Conservation (phyloP, 1,284 basidiomycete species). For the Sphaerobolus stellatus region DNA sequence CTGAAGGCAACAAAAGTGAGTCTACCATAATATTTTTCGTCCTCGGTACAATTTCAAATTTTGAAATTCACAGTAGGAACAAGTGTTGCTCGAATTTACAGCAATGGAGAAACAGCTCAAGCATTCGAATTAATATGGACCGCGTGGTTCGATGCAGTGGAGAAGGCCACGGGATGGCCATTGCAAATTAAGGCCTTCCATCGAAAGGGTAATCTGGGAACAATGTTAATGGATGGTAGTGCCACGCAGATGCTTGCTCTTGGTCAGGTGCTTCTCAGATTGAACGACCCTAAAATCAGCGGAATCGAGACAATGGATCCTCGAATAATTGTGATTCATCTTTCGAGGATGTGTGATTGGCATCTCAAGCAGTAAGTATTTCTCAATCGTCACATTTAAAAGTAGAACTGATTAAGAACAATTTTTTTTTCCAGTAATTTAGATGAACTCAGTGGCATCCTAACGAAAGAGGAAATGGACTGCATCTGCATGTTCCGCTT, state of each 20-base stretch:
- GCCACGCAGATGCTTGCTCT: not conserved
- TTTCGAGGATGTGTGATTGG: not conserved
- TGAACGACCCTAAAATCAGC: constrained; percentile 1
- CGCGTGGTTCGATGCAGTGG: not conserved
- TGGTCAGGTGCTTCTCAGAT: not conserved
- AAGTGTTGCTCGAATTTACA: constrained; percentile 5
- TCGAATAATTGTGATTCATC: not conserved
- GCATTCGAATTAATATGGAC: constrained; percentile 3
- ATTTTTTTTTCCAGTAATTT: too few species aligned
- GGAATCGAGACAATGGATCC: not conserved
- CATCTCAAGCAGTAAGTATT: not conserved
- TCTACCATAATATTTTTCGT: not conserved
- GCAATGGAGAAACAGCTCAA: not conserved
- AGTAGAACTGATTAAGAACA: too few species aligned
- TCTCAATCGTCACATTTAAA: too few species aligned
- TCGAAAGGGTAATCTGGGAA: not conserved
- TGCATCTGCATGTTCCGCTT: not conserved
- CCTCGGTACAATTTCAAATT: too few species aligned
- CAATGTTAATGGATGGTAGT: constrained; percentile 1
- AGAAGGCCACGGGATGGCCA: constrained; percentile 1
- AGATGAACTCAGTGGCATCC: not conserved
- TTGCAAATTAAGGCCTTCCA: not conserved
- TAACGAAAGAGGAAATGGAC: not conserved
- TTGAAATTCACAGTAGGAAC: not conserved
- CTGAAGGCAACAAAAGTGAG: not conserved